Base-by-base conservation (phyloP, 1,284 basidiomycete species). In the Hemileia vastatrix region DNA sequence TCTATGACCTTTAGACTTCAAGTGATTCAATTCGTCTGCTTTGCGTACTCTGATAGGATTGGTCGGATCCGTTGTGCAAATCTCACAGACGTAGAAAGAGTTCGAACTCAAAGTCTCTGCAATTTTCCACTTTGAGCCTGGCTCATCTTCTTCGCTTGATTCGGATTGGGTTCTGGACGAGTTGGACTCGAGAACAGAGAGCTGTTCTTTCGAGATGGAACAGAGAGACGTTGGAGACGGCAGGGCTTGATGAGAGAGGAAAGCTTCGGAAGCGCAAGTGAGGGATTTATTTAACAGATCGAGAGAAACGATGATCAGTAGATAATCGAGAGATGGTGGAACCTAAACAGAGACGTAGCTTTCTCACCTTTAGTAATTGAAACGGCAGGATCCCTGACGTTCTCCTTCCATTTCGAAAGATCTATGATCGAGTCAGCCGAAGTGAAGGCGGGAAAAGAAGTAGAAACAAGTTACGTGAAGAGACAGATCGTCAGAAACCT, bases 1-100 rank as follows among this genome's bases (percentile, higher is more conserved):
- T n/a, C n/a, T n/a, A n/a, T n/a, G n/a, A n/a, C n/a, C n/a, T n/a
- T n/a, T n/a, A n/a, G n/a, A n/a, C n/a, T n/a, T n/a, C n/a, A n/a
- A n/a, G n/a, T n/a, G n/a, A n/a, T 81, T 79, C 84, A 87, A 88
- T 65, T 85, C 81, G 11, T 77, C 75, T 2, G 83, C 83, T 72
- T 83, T 81, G 57, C 86, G 83, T 11, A 95, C 80, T 80, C 91
- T 85, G 59, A 88, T 80, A 0, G 92, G 91, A 24, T 81, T 77
- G 1, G 78, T 73, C 0, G 79, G 71, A 64, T 89, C 80, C 3
- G 72, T 68, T 0, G 89, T 90, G 72, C 92, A 96, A 1, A 81
- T 71, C 0, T 80, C 73, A 73, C 92, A 96, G 1, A 82, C 76
- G 4, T 58, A 61, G 18, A 64, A 23, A 33, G 49, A 48, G 66